These are phyloP conservation scores for Scleromitrula shiraiana DNA, from an alignment of 2,329 filamentous ascomycete species.

Conservation along the genomic window DNA sequence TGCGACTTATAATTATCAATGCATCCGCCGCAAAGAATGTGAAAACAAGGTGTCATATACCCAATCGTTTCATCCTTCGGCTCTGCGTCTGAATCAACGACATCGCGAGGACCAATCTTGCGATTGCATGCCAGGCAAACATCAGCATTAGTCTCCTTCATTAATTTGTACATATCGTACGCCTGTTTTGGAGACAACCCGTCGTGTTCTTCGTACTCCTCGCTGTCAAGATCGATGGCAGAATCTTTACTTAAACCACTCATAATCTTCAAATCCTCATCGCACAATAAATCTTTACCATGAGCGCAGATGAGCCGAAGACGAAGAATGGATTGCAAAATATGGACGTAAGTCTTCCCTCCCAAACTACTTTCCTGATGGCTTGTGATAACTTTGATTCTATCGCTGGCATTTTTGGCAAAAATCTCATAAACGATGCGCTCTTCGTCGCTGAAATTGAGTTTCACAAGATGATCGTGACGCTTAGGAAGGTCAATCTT, in stretches of 20 bases:
- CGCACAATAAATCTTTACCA: conserved; percentile 80
- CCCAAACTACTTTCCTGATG: conserved; percentile 59
- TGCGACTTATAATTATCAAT: conserved; percentile 51
- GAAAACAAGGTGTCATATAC: conserved; percentile 79
- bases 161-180: conserved; percentile 77
- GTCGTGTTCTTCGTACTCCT: conserved; percentile 45
- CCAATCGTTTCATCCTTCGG: conserved; percentile 58
- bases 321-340: conserved; percentile 83
- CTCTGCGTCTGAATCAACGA: conserved; percentile 48
- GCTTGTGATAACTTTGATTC: conserved; percentile 67
- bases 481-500: conserved; percentile 75
- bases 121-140: conserved; percentile 62
- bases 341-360: conserved; percentile 87
- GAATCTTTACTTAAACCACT: conserved; percentile 77
- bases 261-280: conserved; percentile 72
- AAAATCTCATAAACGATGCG: conserved; percentile 76
- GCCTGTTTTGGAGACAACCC: conserved; percentile 62
- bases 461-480: conserved; percentile 61
- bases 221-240: conserved; percentile 82
- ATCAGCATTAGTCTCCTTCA: conserved; percentile 74
- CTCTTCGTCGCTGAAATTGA: conserved; percentile 72
- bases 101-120: conserved; percentile 51
- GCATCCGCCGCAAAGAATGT: conserved; percentile 73
- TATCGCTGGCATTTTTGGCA: conserved; percentile 68
- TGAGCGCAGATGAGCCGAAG: conserved; percentile 88